Conservation (phyloP, 2,329 filamentous ascomycete genomes). For the Diaporthe nobilis region DNA sequence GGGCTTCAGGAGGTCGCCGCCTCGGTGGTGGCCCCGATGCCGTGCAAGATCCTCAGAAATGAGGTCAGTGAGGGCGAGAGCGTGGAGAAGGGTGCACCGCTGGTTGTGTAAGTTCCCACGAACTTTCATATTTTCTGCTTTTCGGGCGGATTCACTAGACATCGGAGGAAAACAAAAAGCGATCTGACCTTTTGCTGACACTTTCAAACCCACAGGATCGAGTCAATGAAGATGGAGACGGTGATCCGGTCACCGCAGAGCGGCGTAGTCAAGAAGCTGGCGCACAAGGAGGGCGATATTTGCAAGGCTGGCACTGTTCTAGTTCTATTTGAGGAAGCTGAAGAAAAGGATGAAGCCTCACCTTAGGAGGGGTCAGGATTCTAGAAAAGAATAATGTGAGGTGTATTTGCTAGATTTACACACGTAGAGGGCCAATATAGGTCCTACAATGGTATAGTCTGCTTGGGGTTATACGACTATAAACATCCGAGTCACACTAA, state of each 20-base stretch:
- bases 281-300: constrained; percentile 81
- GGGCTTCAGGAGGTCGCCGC: constrained; percentile 85
- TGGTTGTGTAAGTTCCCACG: constrained; percentile 78
- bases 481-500: neutral
- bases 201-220: constrained; percentile 66
- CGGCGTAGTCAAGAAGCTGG: constrained; percentile 79
- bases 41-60: constrained; percentile 93
- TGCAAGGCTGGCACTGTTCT: constrained; percentile 36
- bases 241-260: constrained; percentile 83
- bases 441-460: neutral
- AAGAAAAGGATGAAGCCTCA: constrained; percentile 1
- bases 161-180: neutral
- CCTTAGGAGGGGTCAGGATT: neutral
- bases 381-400: neutral
- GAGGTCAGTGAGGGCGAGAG: constrained; percentile 85
- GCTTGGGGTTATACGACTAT: too few species aligned
- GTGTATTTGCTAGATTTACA: too few species aligned
- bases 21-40: constrained; percentile 94
- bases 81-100: constrained; percentile 87
- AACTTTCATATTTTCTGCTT: neutral
- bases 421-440: too few species aligned
- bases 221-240: constrained; percentile 93
- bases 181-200: neutral
- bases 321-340: constrained; percentile 42
- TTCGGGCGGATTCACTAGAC: too few species aligned